Evolutionary conservation across 1,139 yeast species (phyloP).

Genomic region (Petasospora fabianii): DNA sequence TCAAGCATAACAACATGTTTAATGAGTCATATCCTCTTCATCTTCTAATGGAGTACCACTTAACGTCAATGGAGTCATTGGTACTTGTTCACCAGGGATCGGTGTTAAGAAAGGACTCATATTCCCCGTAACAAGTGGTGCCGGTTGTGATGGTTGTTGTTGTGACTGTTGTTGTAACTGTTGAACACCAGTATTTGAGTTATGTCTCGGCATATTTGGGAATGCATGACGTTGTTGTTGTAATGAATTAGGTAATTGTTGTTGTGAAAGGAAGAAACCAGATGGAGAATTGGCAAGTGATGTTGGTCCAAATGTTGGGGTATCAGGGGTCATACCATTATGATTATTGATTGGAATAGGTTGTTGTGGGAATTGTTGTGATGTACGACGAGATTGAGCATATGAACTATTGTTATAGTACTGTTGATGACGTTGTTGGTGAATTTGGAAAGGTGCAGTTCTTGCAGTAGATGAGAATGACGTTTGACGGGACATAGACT

Average conservation of each 20-base stretch:
- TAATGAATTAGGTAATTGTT: constrained; percentile 18
- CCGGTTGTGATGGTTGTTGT: no score
- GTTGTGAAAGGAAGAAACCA: constrained; percentile 17
- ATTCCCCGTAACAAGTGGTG: constrained; percentile 10
- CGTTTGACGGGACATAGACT: constrained; percentile 17
- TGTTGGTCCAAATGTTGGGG: constrained; percentile 24
- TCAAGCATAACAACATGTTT: no score
- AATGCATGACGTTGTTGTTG: constrained; percentile 17
- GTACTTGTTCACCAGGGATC: constrained; percentile 15
- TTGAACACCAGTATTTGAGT: neutral
- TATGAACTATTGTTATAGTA: constrained; percentile 6
- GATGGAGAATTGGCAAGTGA: constrained; percentile 24
- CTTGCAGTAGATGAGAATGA: constrained; percentile 18
- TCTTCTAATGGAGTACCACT: constrained; percentile 1
- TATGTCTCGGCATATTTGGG: constrained; percentile 16
- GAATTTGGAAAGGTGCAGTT: constrained; percentile 16
- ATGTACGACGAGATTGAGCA: constrained; percentile 7
- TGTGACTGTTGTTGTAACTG: no score
- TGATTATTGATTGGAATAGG: constrained; percentile 6
- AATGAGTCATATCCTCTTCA: neutral
- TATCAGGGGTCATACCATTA: constrained; percentile 15
- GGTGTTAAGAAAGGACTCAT: constrained; percentile 21
- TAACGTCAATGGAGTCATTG: constrained; percentile 25
- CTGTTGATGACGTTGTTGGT: constrained; percentile 21
- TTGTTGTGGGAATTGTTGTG: constrained; percentile 7